Evolutionary conservation across 441 rosid genomes (phyloP).

Genomic region (Euphorbia schlechtendalii): DNA sequence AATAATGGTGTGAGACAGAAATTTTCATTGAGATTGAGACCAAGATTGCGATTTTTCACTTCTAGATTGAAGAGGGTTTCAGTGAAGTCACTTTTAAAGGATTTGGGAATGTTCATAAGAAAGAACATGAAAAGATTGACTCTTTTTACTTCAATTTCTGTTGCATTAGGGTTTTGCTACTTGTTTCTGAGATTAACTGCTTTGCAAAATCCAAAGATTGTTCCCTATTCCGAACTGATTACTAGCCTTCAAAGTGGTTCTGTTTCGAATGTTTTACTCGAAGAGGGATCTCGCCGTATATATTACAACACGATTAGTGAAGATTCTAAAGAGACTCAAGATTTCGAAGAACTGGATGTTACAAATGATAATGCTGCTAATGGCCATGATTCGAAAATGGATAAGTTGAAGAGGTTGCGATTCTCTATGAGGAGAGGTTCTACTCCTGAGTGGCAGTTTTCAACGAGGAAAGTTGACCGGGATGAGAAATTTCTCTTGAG

Average conservation of each 20-base stretch:
- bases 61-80: conserved; percentile 47
- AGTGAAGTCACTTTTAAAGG: conserved; percentile 42
- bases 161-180: conserved; percentile 56
- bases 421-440: conserved; percentile 32
- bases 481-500: conserved; percentile 89
- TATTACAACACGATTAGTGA: conserved; percentile 46
- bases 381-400: conserved; percentile 14
- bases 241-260: conserved; percentile 60
- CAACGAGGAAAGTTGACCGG: conserved; percentile 74
- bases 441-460: conserved; percentile 64
- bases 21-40: conserved; percentile 57
- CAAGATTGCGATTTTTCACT: conserved; percentile 56
- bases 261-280: conserved; percentile 66
- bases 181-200: conserved; percentile 65
- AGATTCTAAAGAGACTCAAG: conserved; percentile 34
- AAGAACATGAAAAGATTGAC: conserved; percentile 52
- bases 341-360: too few species aligned
- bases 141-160: conserved; percentile 39
- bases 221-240: conserved; percentile 82
- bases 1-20: conserved; percentile 36
- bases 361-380: conserved; percentile 22
- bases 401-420: conserved; percentile 25
- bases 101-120: conserved; percentile 41
- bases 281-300: conserved; percentile 90
- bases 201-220: conserved; percentile 55